Evolutionary conservation across 345 rosid species (phyloP).

Genomic region (Eucalyptus virginea): DNA sequence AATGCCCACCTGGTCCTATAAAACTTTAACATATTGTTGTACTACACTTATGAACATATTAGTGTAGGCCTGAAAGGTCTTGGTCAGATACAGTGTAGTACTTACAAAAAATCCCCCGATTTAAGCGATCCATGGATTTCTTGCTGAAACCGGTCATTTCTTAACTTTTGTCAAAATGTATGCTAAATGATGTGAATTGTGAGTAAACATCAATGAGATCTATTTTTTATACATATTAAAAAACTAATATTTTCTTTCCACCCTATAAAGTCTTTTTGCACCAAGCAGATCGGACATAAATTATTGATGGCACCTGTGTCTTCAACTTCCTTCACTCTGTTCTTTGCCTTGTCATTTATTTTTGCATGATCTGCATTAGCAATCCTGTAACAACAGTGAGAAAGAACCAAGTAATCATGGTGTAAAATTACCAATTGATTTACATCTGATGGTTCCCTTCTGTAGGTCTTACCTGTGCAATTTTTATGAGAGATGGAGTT

Average conservation of each 20-base stretch:
- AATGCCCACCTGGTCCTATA: not conserved
- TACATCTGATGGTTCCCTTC: not conserved
- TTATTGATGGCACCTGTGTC: not conserved
- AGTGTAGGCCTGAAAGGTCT: not conserved
- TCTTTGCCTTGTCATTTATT: not conserved
- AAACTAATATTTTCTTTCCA: not conserved
- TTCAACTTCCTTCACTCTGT: not conserved
- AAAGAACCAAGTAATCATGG: not conserved
- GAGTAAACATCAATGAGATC: not conserved
- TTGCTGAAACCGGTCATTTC: not conserved
- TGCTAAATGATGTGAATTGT: not conserved
- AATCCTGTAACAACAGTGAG: not conserved
- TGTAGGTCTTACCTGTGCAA: constrained; percentile 89
- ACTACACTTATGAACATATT: not conserved
- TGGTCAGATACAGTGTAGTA: not conserved
- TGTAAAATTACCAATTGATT: not conserved
- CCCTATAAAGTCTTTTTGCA: not conserved
- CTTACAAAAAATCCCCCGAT: not conserved
- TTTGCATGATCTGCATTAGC: not conserved
- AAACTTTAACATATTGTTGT: not conserved
- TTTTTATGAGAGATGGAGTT: constrained; percentile 59
- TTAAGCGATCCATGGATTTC: not conserved
- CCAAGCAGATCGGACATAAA: not conserved
- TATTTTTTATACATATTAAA: not conserved
- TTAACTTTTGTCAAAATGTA: not conserved